Base-by-base conservation (phyloP, 805 yeast genomes). In the Maudiozyma serrabonitensis region DNA sequence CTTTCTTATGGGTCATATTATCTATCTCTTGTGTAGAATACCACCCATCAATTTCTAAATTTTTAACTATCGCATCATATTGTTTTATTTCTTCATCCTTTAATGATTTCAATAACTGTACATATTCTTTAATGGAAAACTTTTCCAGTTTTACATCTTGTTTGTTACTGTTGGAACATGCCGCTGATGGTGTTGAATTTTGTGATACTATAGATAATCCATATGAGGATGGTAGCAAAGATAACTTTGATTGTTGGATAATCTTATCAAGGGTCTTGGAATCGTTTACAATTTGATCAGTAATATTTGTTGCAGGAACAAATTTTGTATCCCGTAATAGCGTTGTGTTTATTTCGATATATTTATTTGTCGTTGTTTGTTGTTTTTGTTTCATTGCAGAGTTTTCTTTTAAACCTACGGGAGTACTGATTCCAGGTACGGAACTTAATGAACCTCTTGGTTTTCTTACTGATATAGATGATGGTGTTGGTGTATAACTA, bases 21-120 rank as follows among this genome's bases (percentile, higher is more conserved):
- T 28, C 19, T 15, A 47, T 35, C 18, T 47, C 50, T 12, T 43
- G 42, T 21, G 35, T 12, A 6, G 50, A 37, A 28, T 41, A 47
- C 50, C 50, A 47, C 9, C 50, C 50, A 13, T 35, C 16, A 4
- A 23, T 26, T 31, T 43, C 38, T 21, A 47, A 19, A 37, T 38
- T 43, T 6, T 43, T 43, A n/a, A 47, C 26, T 18, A 40, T 21
- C 4, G 37, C 23, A 5, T 47, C 43, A 19, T 47, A 43, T 43
- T 47, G 41, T 21, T 43, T 23, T 12, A 47, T 35, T 23, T 47
- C 50, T 21, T 43, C 16, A 6, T 4, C 8, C 18, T 37, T 47
- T n/a, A 47, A 31, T 5, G 38, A 16, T 31, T 19, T 37, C 9
- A 47, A 34, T 12, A 47, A 39, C 12, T 7, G 11, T 23, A 34